Evolutionary conservation across 169 alveolate genomes (phyloP), one percentile per base, ranked within the genome.

Genomic region (Eimeria necatrix): DNA sequence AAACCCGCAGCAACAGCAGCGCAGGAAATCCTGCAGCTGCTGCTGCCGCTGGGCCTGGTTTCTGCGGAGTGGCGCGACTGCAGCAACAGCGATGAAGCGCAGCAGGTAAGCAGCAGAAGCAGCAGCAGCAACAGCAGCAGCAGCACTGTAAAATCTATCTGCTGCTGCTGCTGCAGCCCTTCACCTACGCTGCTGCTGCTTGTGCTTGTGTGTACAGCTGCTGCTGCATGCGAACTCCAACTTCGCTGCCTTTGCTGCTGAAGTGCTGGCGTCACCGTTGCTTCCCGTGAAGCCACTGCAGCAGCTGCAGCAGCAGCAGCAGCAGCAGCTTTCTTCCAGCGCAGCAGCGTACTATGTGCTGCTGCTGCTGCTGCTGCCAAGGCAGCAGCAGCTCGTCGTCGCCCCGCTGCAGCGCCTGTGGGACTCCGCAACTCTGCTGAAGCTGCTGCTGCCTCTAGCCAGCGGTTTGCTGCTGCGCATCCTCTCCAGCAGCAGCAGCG

Each of bases 391-490:
- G 49, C 88, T 78, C 70, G 32, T 48, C 88, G 52, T 20, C 59
- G 68, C 70, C 41, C 46, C 88, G 70, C 88, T 78, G 88, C 70
- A 78, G 88, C 88, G 49, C 70, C 41, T 16, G 88, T 68, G 49
- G 49, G 32, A 5, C 10, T 61, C 88, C 12, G 88, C 88, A 51
- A 18, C 61, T 20, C 70, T 68, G 16, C 68, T 6, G 88, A 61
- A 78, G 70, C 88, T 48, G 88, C 88, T 78, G 88, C 88, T 78
- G 88, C 88, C 64, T 1, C n/a, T 51, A 48, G 88, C 88, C 3
- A 20, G 49, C 49, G 88, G 48, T 78, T 61, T 78, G 88, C 88
- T 78, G 70, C 70, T 51, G 88, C 88, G 49, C 70, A n/a, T n/a
- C n/a, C 88, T 20, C 88, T 26, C 18, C 18, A 16, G 68, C 53